These are phyloP conservation scores for Phlyctochytrium bullatum DNA, from an alignment of 192 early-diverging fungal species.

Conservation along the genomic window DNA sequence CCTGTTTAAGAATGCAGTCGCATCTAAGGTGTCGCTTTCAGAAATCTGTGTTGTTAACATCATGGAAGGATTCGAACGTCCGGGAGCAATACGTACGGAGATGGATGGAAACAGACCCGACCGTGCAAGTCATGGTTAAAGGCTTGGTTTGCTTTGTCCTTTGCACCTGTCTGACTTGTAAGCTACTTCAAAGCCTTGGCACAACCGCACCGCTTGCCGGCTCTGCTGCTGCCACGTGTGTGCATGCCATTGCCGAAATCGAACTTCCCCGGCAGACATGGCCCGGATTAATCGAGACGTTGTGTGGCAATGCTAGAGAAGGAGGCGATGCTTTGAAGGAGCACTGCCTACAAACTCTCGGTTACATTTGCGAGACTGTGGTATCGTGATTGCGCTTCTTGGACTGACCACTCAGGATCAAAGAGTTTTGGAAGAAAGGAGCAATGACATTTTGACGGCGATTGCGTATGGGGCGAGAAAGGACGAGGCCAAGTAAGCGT, in stretches of 20 bases:
- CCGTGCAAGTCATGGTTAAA: slow-evolving; percentile 68
- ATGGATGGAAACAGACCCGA: slow-evolving; percentile 66
- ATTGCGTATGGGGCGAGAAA: slow-evolving; percentile 94
- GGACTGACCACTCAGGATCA: slow-evolving; percentile 58
- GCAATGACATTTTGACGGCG: slow-evolving; percentile 90
- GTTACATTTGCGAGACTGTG: slow-evolving; percentile 89
- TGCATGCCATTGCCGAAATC: slow-evolving; percentile 89
- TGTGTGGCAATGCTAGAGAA: slow-evolving; percentile 67
- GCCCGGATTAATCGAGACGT: slow-evolving; percentile 77
- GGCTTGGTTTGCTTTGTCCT: slow-evolving; percentile 39
- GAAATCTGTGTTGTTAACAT: slow-evolving; percentile 12
- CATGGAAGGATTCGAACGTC: slow-evolving; percentile 36
- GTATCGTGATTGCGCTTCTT: slow-evolving; percentile 44
- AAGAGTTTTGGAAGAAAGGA: slow-evolving; percentile 73
- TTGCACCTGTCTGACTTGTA: slow-evolving; percentile 3
- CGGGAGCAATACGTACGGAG: slow-evolving; percentile 26
- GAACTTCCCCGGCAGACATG: slow-evolving; percentile 88
- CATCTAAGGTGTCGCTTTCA: slow-evolving; percentile 68
- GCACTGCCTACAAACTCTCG: slow-evolving; percentile 83
- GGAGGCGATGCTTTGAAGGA: slow-evolving; percentile 72
- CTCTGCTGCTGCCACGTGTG: slow-evolving; percentile 69
- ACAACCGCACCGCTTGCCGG: slow-evolving; percentile 56
- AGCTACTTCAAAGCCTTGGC: slow-evolving; percentile 39
- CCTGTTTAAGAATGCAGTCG: slow-evolving; percentile 89
- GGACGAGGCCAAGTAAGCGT: slow-evolving; percentile 72